These are phyloP conservation scores for Limonium bicolor DNA, from an alignment of 148 eudicot species.

Conservation along the genomic window DNA sequence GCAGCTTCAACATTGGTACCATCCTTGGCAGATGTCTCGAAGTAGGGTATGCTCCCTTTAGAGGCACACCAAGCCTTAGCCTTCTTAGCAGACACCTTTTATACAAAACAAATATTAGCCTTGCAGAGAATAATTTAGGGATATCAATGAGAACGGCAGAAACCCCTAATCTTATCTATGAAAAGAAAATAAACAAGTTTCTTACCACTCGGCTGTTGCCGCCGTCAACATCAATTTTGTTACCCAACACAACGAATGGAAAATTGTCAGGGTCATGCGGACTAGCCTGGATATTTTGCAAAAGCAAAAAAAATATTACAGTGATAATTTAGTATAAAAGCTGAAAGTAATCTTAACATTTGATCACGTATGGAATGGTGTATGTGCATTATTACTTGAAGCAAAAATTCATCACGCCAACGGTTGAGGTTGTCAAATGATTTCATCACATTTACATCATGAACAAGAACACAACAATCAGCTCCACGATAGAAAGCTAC, in stretches of 20 bases:
- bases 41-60: slow-evolving; percentile 58
- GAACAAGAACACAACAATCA: slow-evolving; percentile 70
- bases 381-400: slow-evolving; percentile 31
- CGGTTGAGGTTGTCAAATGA: slow-evolving; percentile 64
- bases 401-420: slow-evolving; percentile 70
- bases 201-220: slow-evolving; percentile 82
- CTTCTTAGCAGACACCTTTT: slow-evolving; percentile 52
- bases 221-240: slow-evolving; percentile 66
- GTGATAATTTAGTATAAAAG: neutral
- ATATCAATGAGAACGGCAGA: too few relatives aligned
- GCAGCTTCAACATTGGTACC: slow-evolving; percentile 58
- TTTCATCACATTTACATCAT: slow-evolving; percentile 69
- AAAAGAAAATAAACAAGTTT: neutral
- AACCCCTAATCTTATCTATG: neutral
- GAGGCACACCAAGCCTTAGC: slow-evolving; percentile 70
- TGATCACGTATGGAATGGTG: too few relatives aligned
- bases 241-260: slow-evolving; percentile 76
- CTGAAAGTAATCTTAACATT: neutral
- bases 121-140: neutral
- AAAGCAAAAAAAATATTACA: neutral
- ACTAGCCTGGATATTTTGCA: slow-evolving; percentile 38
- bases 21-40: slow-evolving; percentile 62
- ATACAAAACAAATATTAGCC: neutral
- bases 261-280: slow-evolving; percentile 78
- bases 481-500: slow-evolving; percentile 84